A percentile compares a stretch with the other conserved stretches of the same genome.
These are phyloP conservation scores for Sporothrix phasma DNA, from an alignment of 2,329 filamentous ascomycete species.

Conservation along the genomic window DNA sequence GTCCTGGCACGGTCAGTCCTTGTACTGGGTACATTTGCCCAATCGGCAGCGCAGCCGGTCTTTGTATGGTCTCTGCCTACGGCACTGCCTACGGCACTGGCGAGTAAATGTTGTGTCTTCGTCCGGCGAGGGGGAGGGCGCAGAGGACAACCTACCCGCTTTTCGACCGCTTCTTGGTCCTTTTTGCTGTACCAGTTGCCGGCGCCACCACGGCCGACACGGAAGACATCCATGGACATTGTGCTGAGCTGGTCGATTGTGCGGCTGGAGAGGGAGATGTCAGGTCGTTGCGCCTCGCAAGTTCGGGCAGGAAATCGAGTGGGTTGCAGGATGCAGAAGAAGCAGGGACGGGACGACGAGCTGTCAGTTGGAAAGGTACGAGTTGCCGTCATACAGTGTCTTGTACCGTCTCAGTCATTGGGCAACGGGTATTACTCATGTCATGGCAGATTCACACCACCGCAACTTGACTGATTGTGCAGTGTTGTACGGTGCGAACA, in stretches of 20 bases:
- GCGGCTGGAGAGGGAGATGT: not conserved
- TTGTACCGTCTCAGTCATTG: not conserved
- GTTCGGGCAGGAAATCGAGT: not conserved
- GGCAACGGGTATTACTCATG: constrained; percentile 3
- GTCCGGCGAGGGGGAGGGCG: not conserved
- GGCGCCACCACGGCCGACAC: constrained; percentile 51
- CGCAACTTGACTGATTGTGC: not conserved
- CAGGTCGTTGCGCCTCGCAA: not conserved
- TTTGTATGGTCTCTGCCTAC: no score
- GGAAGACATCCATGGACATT: constrained; percentile 36
- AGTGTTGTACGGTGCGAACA: not conserved
- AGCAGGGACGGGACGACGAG: not conserved
- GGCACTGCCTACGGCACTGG: no score
- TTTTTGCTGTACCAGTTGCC: constrained; percentile 51
- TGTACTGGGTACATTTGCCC: no score
- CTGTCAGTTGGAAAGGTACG: not conserved
- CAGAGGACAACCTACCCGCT: constrained; percentile 9
- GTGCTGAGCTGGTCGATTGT: not conserved
- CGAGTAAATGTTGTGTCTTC: not conserved
- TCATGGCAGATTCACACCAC: not conserved
- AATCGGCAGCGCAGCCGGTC: no score
- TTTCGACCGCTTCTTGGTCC: constrained; percentile 37
- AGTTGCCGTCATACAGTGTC: not conserved
- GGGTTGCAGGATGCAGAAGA: not conserved
- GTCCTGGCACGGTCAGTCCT: constrained; percentile 27